Evolutionary conservation across 2,329 filamentous ascomycete species (phyloP).

Genomic region (Amphichorda felina): DNA sequence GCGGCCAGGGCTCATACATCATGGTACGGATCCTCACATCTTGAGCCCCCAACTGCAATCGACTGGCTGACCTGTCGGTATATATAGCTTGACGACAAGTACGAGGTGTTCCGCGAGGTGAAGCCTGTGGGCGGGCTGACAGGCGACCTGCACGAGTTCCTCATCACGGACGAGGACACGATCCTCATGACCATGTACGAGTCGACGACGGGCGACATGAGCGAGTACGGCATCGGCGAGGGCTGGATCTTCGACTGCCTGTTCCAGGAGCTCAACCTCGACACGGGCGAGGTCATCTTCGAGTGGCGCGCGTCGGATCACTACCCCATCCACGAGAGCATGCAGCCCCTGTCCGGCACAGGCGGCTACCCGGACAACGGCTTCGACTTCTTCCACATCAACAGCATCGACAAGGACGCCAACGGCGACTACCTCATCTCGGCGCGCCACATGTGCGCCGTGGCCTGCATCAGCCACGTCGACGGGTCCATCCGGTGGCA

Average conservation of each 20-base stretch:
- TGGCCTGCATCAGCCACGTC: constrained; percentile 32
- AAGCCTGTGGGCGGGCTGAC: constrained; percentile 9
- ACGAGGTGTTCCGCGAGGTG: constrained; percentile 14
- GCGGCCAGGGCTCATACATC: neutral
- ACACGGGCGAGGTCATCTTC: constrained; percentile 33
- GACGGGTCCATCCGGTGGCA: constrained; percentile 38
- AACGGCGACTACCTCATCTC: constrained; percentile 43
- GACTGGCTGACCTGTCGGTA: neutral
- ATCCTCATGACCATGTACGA: constrained; percentile 26
- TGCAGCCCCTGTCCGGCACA: constrained; percentile 6
- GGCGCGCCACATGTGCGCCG: constrained; percentile 31
- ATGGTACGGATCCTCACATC: constrained; percentile 1
- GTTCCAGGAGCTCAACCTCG: constrained; percentile 36
- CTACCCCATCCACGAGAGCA: constrained; percentile 9
- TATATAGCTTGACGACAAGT: constrained; percentile 16
- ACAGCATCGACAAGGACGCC: constrained; percentile 38
- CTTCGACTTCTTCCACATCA: constrained; percentile 47
- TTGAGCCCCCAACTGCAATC: neutral
- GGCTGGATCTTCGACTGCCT: constrained; percentile 20
- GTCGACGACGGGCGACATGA: constrained; percentile 8
- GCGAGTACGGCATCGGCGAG: neutral
- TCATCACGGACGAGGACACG: constrained; percentile 24
- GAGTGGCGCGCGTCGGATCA: constrained; percentile 26
- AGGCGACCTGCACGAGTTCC: constrained; percentile 24
- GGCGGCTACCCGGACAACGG: constrained; percentile 7